Evolutionary conservation across 75 land plant species (phyloP).

Genomic region (Sequoiadendron giganteum): DNA sequence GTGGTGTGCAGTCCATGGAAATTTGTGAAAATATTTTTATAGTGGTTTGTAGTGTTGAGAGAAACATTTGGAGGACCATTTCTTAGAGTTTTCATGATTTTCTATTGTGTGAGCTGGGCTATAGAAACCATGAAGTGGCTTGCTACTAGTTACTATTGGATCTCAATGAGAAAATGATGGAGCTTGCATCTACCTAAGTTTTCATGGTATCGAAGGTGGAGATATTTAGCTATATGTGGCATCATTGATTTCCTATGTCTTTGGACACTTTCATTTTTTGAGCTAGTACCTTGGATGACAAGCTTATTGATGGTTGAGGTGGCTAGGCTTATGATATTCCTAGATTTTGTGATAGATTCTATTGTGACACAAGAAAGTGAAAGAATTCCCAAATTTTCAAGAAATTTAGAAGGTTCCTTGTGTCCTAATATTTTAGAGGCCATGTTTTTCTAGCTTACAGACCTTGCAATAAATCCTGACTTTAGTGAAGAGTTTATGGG

Average conservation of each 20-base stretch:
- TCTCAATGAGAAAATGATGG: conserved; percentile 30
- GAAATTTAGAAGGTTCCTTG: conserved; percentile 38
- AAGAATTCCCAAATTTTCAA: conserved; percentile 23
- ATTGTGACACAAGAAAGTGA: conserved; percentile 32
- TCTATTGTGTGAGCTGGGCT: conserved; percentile 30
- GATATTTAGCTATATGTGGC: conserved; percentile 30
- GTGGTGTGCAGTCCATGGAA: background rate
- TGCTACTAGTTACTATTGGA: conserved; percentile 31
- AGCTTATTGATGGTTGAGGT: conserved; percentile 17
- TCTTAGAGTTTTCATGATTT: conserved; percentile 22
- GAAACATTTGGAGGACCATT: conserved; percentile 30
- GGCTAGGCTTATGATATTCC: conserved; percentile 26
- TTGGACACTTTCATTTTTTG: conserved; percentile 21
- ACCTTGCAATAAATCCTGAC: too few relatives aligned
- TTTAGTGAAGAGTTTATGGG: too few relatives aligned
- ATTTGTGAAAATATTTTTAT: background rate
- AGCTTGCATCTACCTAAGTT: conserved; percentile 29
- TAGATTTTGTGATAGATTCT: conserved; percentile 34
- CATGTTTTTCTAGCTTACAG: too few relatives aligned
- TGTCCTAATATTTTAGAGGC: too few relatives aligned
- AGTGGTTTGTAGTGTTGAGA: conserved; percentile 17
- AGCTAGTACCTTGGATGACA: conserved; percentile 22
- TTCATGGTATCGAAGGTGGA: conserved; percentile 31
- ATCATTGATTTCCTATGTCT: conserved; percentile 20
- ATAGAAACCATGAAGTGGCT: conserved; percentile 22